phyloP scores from a whole-genome alignment of 2,329 filamentous ascomycete species.

The Fusarium sp. region DNA sequence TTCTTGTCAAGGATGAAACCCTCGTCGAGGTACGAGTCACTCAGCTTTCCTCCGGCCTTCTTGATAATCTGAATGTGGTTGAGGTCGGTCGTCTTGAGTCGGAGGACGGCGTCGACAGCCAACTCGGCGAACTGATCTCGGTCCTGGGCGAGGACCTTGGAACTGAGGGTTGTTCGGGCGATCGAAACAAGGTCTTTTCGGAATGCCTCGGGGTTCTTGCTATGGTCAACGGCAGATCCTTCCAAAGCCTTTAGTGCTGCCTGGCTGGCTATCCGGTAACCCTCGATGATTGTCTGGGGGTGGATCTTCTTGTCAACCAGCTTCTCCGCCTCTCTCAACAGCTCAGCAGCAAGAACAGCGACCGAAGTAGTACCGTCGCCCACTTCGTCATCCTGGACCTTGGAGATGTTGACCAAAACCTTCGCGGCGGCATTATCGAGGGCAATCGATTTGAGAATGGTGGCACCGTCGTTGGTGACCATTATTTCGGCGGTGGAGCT shows the following conservation, averaged over 20 bases:
- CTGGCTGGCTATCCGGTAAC: slow-evolving; percentile 95
- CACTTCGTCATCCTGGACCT: slow-evolving; percentile 99
- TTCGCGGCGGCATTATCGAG: slow-evolving; percentile 99
- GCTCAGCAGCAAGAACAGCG: slow-evolving; percentile 92
- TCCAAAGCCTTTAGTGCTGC: slow-evolving; percentile 90
- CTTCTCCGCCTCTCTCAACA: slow-evolving; percentile 96
- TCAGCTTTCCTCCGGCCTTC: slow-evolving; percentile 97
- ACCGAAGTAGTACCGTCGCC: slow-evolving; percentile 99
- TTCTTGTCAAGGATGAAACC: slow-evolving; percentile 99
- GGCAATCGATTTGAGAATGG: slow-evolving; percentile 97
- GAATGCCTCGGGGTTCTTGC: slow-evolving; percentile 86
- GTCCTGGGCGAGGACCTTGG: slow-evolving; percentile 96
- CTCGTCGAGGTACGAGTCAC: slow-evolving; percentile 97
- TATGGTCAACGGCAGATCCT: slow-evolving; percentile 90
- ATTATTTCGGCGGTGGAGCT: slow-evolving; percentile 97
- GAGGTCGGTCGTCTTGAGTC: slow-evolving; percentile 91
- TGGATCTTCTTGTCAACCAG: slow-evolving; percentile 99
- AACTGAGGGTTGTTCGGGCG: slow-evolving; percentile 95
- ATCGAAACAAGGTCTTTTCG: slow-evolving; percentile 91
- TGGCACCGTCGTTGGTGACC: slow-evolving; percentile 99
- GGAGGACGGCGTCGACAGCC: slow-evolving; percentile 91
- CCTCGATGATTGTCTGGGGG: slow-evolving; percentile 99
- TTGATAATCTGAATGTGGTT: slow-evolving; percentile 99
- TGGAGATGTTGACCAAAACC: slow-evolving; percentile 98
- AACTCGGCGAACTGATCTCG: slow-evolving; percentile 91